These are phyloP conservation scores for Dimocarpus longan DNA, from an alignment of 345 rosid species.

Conservation along the genomic window DNA sequence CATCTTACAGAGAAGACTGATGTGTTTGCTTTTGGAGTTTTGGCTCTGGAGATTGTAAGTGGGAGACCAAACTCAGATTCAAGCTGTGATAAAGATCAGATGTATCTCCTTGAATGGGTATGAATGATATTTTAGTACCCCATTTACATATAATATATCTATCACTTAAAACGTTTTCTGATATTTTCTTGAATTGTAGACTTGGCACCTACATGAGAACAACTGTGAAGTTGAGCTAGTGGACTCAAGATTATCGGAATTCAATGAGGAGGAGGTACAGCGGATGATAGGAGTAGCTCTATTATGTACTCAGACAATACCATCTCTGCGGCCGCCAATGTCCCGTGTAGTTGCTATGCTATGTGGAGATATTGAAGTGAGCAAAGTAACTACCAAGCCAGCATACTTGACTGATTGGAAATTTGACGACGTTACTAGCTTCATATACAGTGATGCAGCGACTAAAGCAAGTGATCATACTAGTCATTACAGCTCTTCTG, in stretches of 20 bases:
- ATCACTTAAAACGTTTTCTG: neutral
- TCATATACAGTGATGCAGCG: conserved; percentile 27
- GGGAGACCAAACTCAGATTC: conserved; percentile 33
- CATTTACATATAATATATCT: neutral
- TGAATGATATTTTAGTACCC: conserved; percentile 26
- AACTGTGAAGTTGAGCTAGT: conserved; percentile 42
- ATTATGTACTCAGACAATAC: conserved; percentile 62
- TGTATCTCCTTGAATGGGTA: conserved; percentile 44
- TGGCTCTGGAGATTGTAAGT: conserved; percentile 9
- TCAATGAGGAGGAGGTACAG: conserved; percentile 44
- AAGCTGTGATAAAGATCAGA: conserved; percentile 43
- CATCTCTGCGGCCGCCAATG: conserved; percentile 55
- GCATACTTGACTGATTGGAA: conserved; percentile 57
- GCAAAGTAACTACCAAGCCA: conserved; percentile 13
- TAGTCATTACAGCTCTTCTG: too few relatives aligned
- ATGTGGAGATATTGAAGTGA: conserved; percentile 63
- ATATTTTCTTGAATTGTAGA: conserved; percentile 25
- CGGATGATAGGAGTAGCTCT: conserved; percentile 57
- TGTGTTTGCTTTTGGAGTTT: conserved; percentile 26
- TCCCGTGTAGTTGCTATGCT: conserved; percentile 70
- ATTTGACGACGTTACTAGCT: conserved; percentile 42
- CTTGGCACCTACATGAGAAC: conserved; percentile 19
- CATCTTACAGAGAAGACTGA: conserved; percentile 46
- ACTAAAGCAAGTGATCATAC: neutral
- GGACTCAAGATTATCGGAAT: conserved; percentile 39